Evolutionary conservation across 768 basidiomycete species (phyloP), one percentile per base, ranked within the genome.

Genomic region (Termitomyces eurrhizus): DNA sequence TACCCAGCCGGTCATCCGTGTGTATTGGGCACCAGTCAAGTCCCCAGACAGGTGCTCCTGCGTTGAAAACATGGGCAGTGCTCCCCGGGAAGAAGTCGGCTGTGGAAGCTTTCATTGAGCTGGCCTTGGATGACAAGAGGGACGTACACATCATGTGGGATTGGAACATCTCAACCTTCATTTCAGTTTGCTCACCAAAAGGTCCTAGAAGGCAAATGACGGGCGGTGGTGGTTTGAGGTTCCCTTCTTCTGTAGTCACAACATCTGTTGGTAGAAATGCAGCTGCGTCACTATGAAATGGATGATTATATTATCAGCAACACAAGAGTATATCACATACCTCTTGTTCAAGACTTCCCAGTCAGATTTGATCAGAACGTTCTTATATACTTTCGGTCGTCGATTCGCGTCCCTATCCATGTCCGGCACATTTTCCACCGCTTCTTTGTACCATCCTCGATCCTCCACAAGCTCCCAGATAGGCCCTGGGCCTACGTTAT

Each of bases 21-120:
- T 89, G 81, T 26, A 88, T 84, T 3, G 97, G 96, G 71, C 94
- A 95, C 95, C 95, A 98, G 64, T 95, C 93, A 39, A 96, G 68
- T 2, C 87, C 92, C 87, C 90, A 93, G n/a, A 92, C 89, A 0
- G 93, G 90, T 3, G 88, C 90, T 7, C 97, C 97, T 0, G 91
- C 89, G 62, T 89, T 92, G 72, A 98, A 89, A 1, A 96, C 76
- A 62, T 89, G 81, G 0, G 89, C 80, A 33, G 79, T 77, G 64
- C 83, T 86, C 42, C 80, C 81, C 2, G 83, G 76, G 12, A 87
- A 73, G 63, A 81, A 83, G 11, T 84, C 75, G 42, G 84, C 93
- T 95, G 62, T 14, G 58, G 39, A 16, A 12, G 26, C 2, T 12
- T 42, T 14, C 5, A 33, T 55, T 13, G 21, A 46, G 11, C 9